phyloP scores from a whole-genome alignment of 495 filamentous ascomycete species.

The Penicillium canariense region DNA sequence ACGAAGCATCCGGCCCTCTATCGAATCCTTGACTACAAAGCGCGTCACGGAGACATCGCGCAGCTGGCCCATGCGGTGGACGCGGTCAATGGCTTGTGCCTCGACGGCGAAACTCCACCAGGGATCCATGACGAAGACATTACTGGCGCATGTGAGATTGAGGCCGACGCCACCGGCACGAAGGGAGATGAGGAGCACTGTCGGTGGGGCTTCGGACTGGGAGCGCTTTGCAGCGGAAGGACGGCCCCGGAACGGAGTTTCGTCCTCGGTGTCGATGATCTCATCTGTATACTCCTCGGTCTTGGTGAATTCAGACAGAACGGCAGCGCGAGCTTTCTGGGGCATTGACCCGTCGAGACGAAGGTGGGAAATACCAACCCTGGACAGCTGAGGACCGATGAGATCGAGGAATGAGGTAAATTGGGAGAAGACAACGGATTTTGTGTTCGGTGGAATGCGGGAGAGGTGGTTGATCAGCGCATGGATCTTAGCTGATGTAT shows the following conservation, averaged over 20 bases:
- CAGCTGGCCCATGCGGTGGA: conserved; percentile 97
- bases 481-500: conserved; percentile 78
- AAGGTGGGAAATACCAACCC: conserved; percentile 70
- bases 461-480: conserved; percentile 73
- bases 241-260: not conserved
- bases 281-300: conserved; percentile 43
- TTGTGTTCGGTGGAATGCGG: conserved; percentile 65
- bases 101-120: conserved; percentile 99
- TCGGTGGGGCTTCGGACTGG: conserved; percentile 17
- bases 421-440: conserved; percentile 92
- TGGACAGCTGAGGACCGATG: conserved; percentile 71
- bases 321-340: conserved; percentile 76
- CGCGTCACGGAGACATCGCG: conserved; percentile 79
- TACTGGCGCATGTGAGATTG: conserved; percentile 82
- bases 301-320: conserved; percentile 66
- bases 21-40: conserved; percentile 85
- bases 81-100: conserved; percentile 95
- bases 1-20: conserved; percentile 91
- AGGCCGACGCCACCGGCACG: conserved; percentile 91
- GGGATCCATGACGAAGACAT: conserved; percentile 98
- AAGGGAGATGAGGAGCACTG: conserved; percentile 76
- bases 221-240: conserved; percentile 32
- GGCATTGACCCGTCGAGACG: conserved; percentile 89
- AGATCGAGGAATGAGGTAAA: conserved; percentile 96
- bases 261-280: conserved; percentile 31